Evolutionary conservation across 495 filamentous ascomycete species (phyloP).

Genomic region (Aspergillus nidulans): DNA sequence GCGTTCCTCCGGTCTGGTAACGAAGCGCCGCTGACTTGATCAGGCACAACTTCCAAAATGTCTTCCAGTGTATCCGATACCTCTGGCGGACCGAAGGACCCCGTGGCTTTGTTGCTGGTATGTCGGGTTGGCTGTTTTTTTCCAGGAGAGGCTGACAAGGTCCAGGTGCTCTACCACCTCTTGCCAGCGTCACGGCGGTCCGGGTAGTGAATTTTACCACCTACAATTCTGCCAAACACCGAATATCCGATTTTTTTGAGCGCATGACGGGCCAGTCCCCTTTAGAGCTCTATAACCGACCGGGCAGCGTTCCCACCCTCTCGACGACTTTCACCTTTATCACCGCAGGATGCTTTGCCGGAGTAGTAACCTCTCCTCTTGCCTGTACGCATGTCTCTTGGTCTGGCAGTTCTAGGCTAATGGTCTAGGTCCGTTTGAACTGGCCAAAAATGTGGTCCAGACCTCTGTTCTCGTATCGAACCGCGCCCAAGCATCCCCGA

Average conservation of each 20-base stretch:
- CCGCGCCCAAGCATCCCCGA: conserved; percentile 54
- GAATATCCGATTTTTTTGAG: conserved; percentile 51
- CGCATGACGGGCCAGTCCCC: conserved; percentile 63
- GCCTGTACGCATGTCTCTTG: conserved; percentile 59
- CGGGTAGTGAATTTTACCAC: conserved; percentile 91
- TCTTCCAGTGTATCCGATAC: conserved; percentile 39
- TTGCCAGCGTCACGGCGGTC: conserved; percentile 83
- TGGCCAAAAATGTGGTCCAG: conserved; percentile 90
- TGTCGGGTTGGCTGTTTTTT: conserved; percentile 6
- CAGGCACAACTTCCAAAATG: conserved; percentile 43
- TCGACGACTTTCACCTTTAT: conserved; percentile 71
- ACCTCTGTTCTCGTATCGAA: conserved; percentile 78
- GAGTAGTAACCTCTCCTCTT: conserved; percentile 74
- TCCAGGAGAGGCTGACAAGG: conserved; percentile 5
- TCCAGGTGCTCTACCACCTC: conserved; percentile 74
- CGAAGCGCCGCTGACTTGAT: conserved; percentile 1
- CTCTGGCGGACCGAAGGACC: conserved; percentile 44
- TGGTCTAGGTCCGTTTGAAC: conserved; percentile 75
- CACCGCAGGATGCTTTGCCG: conserved; percentile 71
- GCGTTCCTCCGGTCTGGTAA: conserved; percentile 2
- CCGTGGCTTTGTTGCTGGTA: conserved; percentile 46
- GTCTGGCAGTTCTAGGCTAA: neutral
- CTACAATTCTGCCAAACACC: conserved; percentile 79
- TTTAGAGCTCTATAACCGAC: conserved; percentile 63
- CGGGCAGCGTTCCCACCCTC: conserved; percentile 63